Conservation (phyloP, 1,139 yeast genomes). For the Taphrina wiesneri region DNA sequence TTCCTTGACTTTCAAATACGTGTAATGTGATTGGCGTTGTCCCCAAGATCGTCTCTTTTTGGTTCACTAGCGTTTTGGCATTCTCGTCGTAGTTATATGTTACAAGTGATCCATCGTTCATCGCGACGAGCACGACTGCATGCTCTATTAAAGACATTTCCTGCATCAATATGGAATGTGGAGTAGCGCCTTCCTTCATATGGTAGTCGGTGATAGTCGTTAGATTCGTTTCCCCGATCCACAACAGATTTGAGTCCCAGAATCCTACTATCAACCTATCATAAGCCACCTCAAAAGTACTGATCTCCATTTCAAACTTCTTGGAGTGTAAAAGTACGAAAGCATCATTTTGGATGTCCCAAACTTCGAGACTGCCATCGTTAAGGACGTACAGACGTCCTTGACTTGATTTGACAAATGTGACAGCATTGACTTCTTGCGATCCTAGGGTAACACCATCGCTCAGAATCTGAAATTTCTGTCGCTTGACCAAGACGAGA, state of each 20-base stretch:
- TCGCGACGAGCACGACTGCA: constrained; percentile 38
- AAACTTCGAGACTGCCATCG: constrained; percentile 4
- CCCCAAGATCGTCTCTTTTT: constrained; percentile 37
- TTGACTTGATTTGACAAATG: background rate
- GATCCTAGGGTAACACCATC: background rate
- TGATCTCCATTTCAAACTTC: constrained; percentile 6
- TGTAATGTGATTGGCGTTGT: constrained; percentile 39
- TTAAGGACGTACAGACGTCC: constrained; percentile 7
- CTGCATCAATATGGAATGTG: constrained; percentile 37
- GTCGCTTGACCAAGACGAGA: constrained; percentile 21
- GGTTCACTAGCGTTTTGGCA: constrained; percentile 28
- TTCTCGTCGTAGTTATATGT: constrained; percentile 28
- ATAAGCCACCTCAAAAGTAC: constrained; percentile 10
- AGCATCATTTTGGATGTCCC: background rate
- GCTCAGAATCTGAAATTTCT: background rate
- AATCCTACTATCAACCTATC: constrained; percentile 17
- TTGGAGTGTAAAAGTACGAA: background rate
- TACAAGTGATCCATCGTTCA: constrained; percentile 39
- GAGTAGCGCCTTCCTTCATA: constrained; percentile 24
- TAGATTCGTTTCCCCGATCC: constrained; percentile 14
- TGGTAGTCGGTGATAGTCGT: background rate
- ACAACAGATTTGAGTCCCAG: constrained; percentile 19
- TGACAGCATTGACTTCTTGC: background rate
- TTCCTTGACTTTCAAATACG: constrained; percentile 27
- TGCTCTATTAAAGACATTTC: constrained; percentile 29